Evolutionary conservation across 2,329 filamentous ascomycete species (phyloP).

Genomic region (Ophiostoma ulmi): DNA sequence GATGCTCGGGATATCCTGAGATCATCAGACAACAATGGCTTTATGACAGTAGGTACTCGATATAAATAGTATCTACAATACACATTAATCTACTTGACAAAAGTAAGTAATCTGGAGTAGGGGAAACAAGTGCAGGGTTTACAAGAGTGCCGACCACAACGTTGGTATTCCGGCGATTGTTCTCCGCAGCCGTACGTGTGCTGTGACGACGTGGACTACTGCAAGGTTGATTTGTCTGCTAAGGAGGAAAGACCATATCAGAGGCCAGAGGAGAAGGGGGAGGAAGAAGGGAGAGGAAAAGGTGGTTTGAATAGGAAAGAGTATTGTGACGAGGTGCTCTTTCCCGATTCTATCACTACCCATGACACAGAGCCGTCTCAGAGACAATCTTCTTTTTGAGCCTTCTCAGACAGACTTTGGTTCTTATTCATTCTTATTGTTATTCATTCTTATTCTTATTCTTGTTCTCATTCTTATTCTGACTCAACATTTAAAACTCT

Average conservation of each 20-base stretch:
- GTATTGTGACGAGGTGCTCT: constrained; percentile 1
- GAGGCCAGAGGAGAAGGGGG: neutral
- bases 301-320: neutral
- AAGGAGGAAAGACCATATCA: neutral
- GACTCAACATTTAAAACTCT: too few relatives aligned
- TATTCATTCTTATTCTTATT: neutral
- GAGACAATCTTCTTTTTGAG: neutral
- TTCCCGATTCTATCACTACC: neutral
- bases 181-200: neutral
- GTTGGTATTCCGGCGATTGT: neutral
- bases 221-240: neutral
- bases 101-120: neutral
- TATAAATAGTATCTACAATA: neutral
- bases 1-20: neutral
- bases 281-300: neutral
- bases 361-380: neutral
- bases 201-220: neutral
- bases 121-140: neutral
- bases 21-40: neutral
- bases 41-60: neutral
- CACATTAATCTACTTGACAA: neutral
- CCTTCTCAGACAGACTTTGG: neutral
- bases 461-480: neutral
- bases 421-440: neutral
- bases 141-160: neutral